Conservation (phyloP, 2,329 filamentous ascomycete species). For the Tolypocladium pustulatum region DNA sequence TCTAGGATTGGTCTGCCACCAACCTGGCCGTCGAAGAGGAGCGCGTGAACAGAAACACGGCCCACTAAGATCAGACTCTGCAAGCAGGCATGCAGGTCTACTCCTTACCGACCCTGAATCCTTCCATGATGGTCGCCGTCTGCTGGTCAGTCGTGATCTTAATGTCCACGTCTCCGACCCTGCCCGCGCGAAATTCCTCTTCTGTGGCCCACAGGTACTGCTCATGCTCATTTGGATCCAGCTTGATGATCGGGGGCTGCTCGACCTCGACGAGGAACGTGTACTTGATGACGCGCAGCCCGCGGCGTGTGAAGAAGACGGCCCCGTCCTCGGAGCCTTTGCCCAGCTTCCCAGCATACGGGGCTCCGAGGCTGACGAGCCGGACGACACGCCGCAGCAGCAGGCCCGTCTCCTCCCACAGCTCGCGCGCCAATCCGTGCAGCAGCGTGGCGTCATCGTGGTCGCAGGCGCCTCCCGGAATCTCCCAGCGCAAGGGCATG, state of each 20-base stretch:
- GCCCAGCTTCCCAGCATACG: background rate
- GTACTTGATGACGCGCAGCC: constrained; percentile 3
- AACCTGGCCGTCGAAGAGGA: background rate
- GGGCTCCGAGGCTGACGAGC: constrained; percentile 2
- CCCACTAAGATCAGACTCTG: background rate
- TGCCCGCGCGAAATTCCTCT: constrained; percentile 12
- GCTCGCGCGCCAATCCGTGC: constrained; percentile 26
- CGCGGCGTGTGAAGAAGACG: background rate
- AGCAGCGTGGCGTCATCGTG: constrained; percentile 24
- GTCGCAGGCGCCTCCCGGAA: constrained; percentile 31
- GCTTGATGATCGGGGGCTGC: constrained; percentile 7
- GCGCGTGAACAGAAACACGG: background rate
- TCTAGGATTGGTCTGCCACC: background rate
- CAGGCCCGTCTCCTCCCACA: constrained; percentile 31
- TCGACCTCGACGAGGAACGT: constrained; percentile 11
- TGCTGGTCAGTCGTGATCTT: constrained; percentile 9
- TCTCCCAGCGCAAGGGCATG: constrained; percentile 29
- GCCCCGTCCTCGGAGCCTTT: background rate
- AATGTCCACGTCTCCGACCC: constrained; percentile 8
- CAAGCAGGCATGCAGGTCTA: constrained; percentile 1
- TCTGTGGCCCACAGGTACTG: constrained; percentile 19
- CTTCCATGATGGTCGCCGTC: constrained; percentile 11
- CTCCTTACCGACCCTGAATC: constrained; percentile 3
- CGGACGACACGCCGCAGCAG: constrained; percentile 9
- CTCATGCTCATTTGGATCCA: constrained; percentile 21